phyloP scores from a whole-genome alignment of 108 stramenopile species.

The Epithemia pelagica region DNA sequence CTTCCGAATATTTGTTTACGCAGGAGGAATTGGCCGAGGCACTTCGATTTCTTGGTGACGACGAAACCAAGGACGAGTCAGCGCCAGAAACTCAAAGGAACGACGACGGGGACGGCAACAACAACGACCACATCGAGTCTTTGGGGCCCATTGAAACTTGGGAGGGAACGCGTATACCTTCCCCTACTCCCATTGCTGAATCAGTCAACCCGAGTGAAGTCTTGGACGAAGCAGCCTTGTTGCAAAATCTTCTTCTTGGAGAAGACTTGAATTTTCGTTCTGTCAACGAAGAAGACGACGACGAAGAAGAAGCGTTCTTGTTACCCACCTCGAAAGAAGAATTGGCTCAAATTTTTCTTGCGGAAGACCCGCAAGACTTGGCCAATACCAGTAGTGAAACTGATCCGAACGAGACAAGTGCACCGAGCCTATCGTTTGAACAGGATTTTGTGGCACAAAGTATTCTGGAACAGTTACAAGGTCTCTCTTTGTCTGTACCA shows the following conservation, averaged over 20 bases:
- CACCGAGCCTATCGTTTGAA: neutral
- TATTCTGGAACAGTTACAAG: constrained; percentile 4
- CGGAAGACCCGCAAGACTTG: neutral
- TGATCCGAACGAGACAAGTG: neutral
- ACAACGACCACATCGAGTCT: neutral
- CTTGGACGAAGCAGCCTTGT: neutral
- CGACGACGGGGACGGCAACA: neutral
- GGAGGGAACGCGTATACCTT: neutral
- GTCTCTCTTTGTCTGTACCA: neutral
- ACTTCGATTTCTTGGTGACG: neutral
- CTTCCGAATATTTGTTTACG: constrained; percentile 2
- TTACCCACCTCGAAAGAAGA: neutral
- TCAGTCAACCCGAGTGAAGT: too few relatives aligned
- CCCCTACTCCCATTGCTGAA: neutral
- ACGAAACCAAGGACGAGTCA: neutral
- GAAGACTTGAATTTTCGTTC: neutral
- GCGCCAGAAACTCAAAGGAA: too few relatives aligned
- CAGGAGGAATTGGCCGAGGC: constrained; percentile 2
- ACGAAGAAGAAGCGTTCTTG: neutral
- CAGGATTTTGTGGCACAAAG: neutral
- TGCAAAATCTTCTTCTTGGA: neutral
- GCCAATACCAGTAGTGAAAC: neutral
- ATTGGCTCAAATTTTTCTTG: neutral
- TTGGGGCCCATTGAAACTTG: neutral
- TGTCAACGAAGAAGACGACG: neutral